Evolutionary conservation across 2,329 filamentous ascomycete genomes (phyloP), one percentile per base, ranked within the genome.

Genomic region (Xylaria sp.): DNA sequence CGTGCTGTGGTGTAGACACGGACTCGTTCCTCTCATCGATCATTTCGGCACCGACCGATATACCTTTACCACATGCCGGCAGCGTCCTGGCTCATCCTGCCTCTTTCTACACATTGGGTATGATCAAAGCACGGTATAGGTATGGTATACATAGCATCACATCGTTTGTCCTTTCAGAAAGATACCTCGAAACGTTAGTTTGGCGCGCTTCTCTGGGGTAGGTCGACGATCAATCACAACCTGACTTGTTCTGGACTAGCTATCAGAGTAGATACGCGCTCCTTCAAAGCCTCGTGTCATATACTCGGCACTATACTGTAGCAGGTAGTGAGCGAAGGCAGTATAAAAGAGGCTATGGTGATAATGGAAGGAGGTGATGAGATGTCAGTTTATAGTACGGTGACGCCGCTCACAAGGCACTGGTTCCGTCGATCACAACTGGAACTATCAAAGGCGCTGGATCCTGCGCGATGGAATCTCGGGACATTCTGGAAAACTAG

Each of bases 361-460:
- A 46, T 20, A 48, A 48, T 20, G 46, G 43, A 58, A 36, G 41
- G 49, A 9, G 15, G 52, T 52, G 25, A 33, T 23, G 41, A 25
- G 33, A 46, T 51, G 41, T 12, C 36, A 23, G 48, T 62, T 46
- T 33, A 36, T 31, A 36, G 18, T 41, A 57, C 62, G 62, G 66
- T 54, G 25, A 58, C 23, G 52, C 58, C 54, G 41, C 23, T 55
- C n/a, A 41, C 15, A 43, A 36, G 63, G 55, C 25, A 46, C 63
- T 48, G 49, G 43, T 28, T 39, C 46, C 25, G 67, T 66, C 59
- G 67, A 69, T 66, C 67, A 18, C 55, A 66, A 66, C 59, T 55
- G 56, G 39, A 46, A 23, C 13, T n/a, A 60, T 60, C 39, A 31
- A 39, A 60, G 39, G 49, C 15, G 28, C 49, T 33, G 20, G 43